Conservation (phyloP, 2,329 filamentous ascomycete genomes). For the Trichophyton benhamiae region DNA sequence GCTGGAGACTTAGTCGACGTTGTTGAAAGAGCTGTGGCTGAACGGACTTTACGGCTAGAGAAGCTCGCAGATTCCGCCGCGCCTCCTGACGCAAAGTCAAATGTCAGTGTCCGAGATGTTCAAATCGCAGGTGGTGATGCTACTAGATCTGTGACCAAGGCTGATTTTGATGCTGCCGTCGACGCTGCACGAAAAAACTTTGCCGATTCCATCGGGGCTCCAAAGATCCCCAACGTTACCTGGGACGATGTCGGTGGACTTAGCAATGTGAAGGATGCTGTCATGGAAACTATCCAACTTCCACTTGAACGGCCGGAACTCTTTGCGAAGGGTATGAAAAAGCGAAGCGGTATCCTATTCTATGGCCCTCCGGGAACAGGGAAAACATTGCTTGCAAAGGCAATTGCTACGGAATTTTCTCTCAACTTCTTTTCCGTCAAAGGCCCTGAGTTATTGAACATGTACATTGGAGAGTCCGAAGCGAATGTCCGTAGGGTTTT, state of each 20-base stretch:
- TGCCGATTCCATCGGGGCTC: slow-evolving; percentile 89
- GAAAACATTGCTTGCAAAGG: slow-evolving; percentile 99
- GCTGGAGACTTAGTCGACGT: slow-evolving; percentile 91
- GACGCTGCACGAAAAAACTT: slow-evolving; percentile 96
- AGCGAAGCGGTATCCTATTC: slow-evolving; percentile 95
- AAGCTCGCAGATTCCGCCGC: slow-evolving; percentile 42
- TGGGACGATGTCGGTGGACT: slow-evolving; percentile 99
- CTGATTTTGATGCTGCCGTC: slow-evolving; percentile 84
- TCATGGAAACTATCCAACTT: slow-evolving; percentile 97
- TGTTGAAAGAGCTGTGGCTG: slow-evolving; percentile 74
- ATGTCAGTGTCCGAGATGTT: slow-evolving; percentile 65
- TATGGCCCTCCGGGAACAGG: slow-evolving; percentile 98
- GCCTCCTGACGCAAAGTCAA: slow-evolving; percentile 20
- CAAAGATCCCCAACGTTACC: slow-evolving; percentile 96
- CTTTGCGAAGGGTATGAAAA: slow-evolving; percentile 98
- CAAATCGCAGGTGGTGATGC: slow-evolving; percentile 72
- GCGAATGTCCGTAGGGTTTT: slow-evolving; percentile 99
- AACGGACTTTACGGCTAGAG: slow-evolving; percentile 63
- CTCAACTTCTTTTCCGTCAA: slow-evolving; percentile 99
- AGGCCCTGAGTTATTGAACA: slow-evolving; percentile 92
- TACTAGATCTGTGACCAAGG: slow-evolving; percentile 63
- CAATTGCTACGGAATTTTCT: slow-evolving; percentile 96
- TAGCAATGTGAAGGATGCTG: slow-evolving; percentile 96
- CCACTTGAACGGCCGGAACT: slow-evolving; percentile 98
- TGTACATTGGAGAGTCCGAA: slow-evolving; percentile 99